Base-by-base conservation (phyloP, 2,329 filamentous ascomycete genomes). In the Davidsoniella eucalypti region DNA sequence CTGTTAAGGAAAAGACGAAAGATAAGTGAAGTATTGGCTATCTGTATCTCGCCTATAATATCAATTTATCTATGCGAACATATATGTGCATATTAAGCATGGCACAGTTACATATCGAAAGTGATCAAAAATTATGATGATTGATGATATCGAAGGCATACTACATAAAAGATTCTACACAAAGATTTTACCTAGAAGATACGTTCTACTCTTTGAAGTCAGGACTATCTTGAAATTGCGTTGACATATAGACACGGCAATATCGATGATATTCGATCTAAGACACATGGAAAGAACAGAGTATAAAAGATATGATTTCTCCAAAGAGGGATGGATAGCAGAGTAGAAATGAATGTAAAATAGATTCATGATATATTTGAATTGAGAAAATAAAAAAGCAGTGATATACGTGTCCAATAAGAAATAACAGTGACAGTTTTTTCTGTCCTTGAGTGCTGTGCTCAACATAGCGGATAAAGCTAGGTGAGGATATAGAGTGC, bases 1-100 rank as follows among this genome's bases (percentile, higher is more conserved):
- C 46, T 12, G 36, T 21, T 9, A 46, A 47, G 21, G 52, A 47
- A 9, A 49, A 52, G 43, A 52, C 51, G 37, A 54, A 57, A 45
- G 42, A 23, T 33, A 48, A 48, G 36, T 33, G 29, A 33, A 12
- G 12, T 10, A 9, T 33, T 33, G 12, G 29, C 7, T 33, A 33
- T 33, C 8, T 33, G 29, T 33, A 33, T n/a, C 52, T 50, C 44
- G 38, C 39, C 26, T 41, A 17, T 41, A 46, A 23, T 12, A 50
- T n/a, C 29, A 33, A 33, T 10, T 23, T 44, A 48, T 49, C 33
- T 44, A 18, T 5, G 12, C 23, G 18, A 12, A 43, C 16, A 17
- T 33, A 33, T 12, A 33, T 43, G n/a, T 5, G n/a, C 7, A 14
- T 8, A 23, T 0, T 6, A 7, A 10, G 6, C 3, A 18, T 21